Evolutionary conservation across 164 flowering plant species (phyloP).

Genomic region (Santalum album): DNA sequence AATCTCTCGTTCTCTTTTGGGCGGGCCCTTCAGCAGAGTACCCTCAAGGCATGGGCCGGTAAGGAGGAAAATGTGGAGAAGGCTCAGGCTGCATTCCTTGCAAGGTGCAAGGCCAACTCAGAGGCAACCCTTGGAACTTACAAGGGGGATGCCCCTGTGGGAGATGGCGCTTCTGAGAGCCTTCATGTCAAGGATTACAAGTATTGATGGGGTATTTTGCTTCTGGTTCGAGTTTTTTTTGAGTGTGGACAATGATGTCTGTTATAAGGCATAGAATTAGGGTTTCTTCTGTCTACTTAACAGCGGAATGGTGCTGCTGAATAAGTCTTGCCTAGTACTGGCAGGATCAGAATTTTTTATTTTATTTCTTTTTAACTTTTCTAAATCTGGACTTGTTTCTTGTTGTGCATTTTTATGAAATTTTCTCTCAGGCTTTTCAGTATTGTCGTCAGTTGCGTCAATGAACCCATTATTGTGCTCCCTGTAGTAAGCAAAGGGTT

Average conservation of each 20-base stretch:
- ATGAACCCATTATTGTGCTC: no score
- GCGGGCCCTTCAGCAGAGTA: conserved; percentile 73
- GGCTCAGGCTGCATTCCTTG: conserved; percentile 56
- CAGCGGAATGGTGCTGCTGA: no score
- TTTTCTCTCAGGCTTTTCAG: no score
- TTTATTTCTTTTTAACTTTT: no score
- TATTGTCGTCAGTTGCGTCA: no score
- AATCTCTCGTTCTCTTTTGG: conserved; percentile 67
- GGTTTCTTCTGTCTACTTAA: no score
- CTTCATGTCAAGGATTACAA: conserved; percentile 82
- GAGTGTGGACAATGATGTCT: background rate
- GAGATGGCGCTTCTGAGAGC: conserved; percentile 64
- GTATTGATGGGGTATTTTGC: conserved; percentile 39
- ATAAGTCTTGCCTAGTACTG: no score
- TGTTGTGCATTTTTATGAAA: no score
- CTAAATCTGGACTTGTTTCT: no score
- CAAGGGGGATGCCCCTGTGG: conserved; percentile 49
- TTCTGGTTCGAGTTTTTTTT: background rate
- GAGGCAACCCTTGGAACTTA: conserved; percentile 70
- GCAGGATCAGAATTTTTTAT: no score
- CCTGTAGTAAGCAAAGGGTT: no score
- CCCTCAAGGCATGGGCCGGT: conserved; percentile 72
- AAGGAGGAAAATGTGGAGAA: conserved; percentile 54
- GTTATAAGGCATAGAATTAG: background rate
- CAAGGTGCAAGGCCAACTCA: conserved; percentile 69